A percentile compares a stretch with the other conserved stretches of the same genome.
Conservation (phyloP, 2,329 filamentous ascomycete species). For the Penicillium sp. region DNA sequence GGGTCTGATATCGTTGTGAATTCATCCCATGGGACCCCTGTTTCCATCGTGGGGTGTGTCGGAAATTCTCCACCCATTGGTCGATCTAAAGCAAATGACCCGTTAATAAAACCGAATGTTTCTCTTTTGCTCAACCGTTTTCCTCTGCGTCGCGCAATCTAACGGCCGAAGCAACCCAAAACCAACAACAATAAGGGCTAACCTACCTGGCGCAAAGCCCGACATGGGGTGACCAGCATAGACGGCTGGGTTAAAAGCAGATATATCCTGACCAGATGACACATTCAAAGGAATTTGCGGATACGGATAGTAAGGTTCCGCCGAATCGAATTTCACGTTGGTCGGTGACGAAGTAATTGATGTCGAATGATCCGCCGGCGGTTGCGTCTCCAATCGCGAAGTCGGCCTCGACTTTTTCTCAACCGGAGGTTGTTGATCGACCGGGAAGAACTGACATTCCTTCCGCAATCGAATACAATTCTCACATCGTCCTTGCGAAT, state of each 20-base stretch:
- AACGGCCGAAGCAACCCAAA: background rate
- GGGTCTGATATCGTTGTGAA: conserved; percentile 38
- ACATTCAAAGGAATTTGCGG: conserved; percentile 34
- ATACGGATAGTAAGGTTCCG: conserved; percentile 40
- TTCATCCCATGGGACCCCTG: conserved; percentile 40
- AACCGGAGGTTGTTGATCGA: conserved; percentile 69
- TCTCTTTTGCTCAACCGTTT: background rate
- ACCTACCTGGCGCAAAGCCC: conserved; percentile 39
- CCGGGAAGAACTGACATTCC: conserved; percentile 88
- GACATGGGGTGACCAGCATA: conserved; percentile 36
- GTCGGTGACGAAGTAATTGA: conserved; percentile 45
- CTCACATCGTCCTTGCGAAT: conserved; percentile 74
- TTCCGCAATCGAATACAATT: conserved; percentile 95
- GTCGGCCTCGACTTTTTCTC: conserved; percentile 48
- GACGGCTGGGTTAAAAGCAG: conserved; percentile 31
- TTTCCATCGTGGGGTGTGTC: conserved; percentile 33
- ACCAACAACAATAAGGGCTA: background rate
- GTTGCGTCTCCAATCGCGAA: conserved; percentile 46
- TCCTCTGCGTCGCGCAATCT: background rate
- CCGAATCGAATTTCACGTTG: conserved; percentile 31
- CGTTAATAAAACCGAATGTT: background rate
- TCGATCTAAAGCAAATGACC: conserved; percentile 25
- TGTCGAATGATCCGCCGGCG: conserved; percentile 49
- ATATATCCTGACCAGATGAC: conserved; percentile 33
- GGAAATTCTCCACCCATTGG: conserved; percentile 30